Base-by-base conservation (phyloP, 2,329 filamentous ascomycete genomes). In the Aureobasidium leucospermi region DNA sequence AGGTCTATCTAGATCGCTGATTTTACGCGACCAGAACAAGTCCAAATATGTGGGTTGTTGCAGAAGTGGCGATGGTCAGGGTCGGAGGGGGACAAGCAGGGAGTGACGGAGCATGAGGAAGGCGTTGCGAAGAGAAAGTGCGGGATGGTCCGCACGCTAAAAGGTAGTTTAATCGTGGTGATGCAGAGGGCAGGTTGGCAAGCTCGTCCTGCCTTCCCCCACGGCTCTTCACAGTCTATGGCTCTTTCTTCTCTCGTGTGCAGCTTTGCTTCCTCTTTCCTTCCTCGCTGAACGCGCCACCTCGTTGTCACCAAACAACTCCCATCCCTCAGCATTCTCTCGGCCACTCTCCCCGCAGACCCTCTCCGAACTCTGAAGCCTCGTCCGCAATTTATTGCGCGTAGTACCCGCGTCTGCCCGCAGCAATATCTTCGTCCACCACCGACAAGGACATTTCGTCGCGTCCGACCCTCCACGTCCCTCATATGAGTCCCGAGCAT, bases 381-480 rank as follows among this genome's bases (percentile, higher is more conserved):
- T 52, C 38, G 46, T 52, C 39, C 47, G 32, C 34, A 48, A 75
- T 75, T 73, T 76, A 75, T 75, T 71, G 71, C 75, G 72, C 71
- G 73, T 71, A 69, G 65, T 68, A 60, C 51, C 56, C 60, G 55
- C 60, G 43, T 53, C 47, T 59, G 38, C 48, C 43, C 59, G 52
- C 58, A 61, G 52, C 52, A 62, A 49, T 48, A 47, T 60, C 42
- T 34, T 56, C 51, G 56, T 48, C 39, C 58, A 57, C 52, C 62
- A 64, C 62, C 61, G 53, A 62, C 66, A 64, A 61, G 62, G 60
- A 58, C 65, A 63, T 61, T 58, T 65, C 65, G 60, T 67, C 68
- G 68, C 71, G 63, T 72, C 71, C 65, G 59, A 61, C 66, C 68
- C 65, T 65, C 63, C 60, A 13, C 32, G 32, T 31, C 19, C 13